phyloP scores from a whole-genome alignment of 2,329 filamentous ascomycete genomes.

The Grosmannia huntii region DNA sequence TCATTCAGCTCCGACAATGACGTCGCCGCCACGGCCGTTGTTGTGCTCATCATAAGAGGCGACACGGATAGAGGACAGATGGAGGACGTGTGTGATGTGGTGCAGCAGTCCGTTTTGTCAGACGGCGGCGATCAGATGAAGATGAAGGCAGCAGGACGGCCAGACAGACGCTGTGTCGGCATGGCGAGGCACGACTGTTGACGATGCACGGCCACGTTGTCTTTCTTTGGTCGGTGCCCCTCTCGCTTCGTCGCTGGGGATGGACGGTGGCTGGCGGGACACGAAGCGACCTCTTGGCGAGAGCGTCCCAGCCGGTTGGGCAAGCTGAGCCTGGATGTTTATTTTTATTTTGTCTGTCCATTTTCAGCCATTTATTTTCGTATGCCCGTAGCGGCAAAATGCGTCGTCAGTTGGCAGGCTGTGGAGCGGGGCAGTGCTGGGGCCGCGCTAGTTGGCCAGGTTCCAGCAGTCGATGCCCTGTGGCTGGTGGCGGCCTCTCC shows the following conservation, averaged over 20 bases:
- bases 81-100: not conserved
- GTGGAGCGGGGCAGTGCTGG: not conserved
- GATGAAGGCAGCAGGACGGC: not conserved
- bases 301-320: not conserved
- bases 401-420: not conserved
- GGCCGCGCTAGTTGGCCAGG: not conserved
- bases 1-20: constrained; percentile 70
- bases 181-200: not conserved
- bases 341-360: not conserved
- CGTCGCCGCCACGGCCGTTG: constrained; percentile 53
- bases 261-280: not conserved
- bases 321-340: not conserved
- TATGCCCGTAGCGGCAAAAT: not conserved
- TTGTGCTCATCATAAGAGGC: not conserved
- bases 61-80: not conserved
- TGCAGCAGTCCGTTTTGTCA: not conserved
- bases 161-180: not conserved
- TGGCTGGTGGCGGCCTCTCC: not conserved
- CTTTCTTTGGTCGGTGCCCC: not conserved
- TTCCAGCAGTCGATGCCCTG: not conserved
- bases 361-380: too few species aligned
- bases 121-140: not conserved
- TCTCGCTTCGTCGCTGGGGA: not conserved
- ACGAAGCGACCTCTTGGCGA: not conserved
- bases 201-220: not conserved